Base-by-base conservation (phyloP, 2,329 filamentous ascomycete species). In the Xylaria sp. region DNA sequence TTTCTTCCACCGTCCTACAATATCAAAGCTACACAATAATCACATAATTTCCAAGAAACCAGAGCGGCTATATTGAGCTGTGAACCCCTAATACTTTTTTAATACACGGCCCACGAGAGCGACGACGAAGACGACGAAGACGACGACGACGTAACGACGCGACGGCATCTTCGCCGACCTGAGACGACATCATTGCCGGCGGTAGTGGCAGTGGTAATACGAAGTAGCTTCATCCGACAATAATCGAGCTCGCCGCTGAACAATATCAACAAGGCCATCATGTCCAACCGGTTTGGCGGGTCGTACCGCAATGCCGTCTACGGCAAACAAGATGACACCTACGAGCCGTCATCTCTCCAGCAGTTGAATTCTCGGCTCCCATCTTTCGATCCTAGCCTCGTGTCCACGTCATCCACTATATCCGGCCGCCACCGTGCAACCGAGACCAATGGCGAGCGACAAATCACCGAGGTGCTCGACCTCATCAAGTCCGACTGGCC, bases 401-500 rank as follows among this genome's bases (percentile, higher is more conserved):
- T 42, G 37, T 9, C 37, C 11, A 10, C 37, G 11, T 42, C 37
- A 10, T 71, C 65, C 57, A 68, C 63, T 42, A 59, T 68, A 51
- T 65, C 70, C 59, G 60, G 67, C 56, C 55, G 62, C 13, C 67
- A 65, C 52, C 65, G 68, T 37, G 67, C 56, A 3, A 63, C 66
- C 50, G 71, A 72, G 67, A 78, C 80, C 49, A 81, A 75, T 64
- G 81, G 81, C 57, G 81, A 84, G 72, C 75, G 79, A 53, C 80
- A 84, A 71, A 84, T 85, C 60, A 75, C 76, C 54, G 79, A 84
- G 67, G 84, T 96, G 1, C 80, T 97, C 53, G 86, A 91, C 66
- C 86, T 90, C 66, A 96, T 99, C 70, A 87, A 92, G 71, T 78
- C 83, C 59, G 91, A 96, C 71, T 99, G 94, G 93, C 88, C 90